These are phyloP conservation scores for Vitis vinifera DNA, from an alignment of 164 flowering plant genomes.

Conservation along the genomic window DNA sequence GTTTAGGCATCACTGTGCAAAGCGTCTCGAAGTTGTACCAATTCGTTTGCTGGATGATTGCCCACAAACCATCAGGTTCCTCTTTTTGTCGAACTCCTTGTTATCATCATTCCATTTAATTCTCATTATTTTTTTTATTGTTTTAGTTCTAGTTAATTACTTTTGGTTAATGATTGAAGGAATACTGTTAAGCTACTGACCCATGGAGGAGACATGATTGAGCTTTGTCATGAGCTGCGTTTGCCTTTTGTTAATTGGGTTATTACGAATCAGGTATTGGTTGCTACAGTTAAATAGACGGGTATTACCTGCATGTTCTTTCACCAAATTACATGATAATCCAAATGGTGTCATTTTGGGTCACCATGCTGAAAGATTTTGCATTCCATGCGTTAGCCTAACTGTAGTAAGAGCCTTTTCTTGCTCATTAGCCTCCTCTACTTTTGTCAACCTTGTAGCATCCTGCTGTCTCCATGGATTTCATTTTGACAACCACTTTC, in stretches of 20 bases:
- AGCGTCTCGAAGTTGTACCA: conserved; percentile 66
- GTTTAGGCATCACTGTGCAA: conserved; percentile 76
- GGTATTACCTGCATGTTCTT: no score
- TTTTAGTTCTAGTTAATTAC: conserved; percentile 2
- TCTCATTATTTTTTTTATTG: neutral
- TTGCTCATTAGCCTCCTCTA: no score
- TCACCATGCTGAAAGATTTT: no score
- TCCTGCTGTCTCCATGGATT: no score
- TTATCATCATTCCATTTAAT: neutral
- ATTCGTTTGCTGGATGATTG: conserved; percentile 62
- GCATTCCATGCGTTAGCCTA: no score
- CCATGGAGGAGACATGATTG: conserved; percentile 85
- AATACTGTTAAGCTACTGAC: conserved; percentile 78
- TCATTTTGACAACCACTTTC: no score
- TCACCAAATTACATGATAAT: no score
- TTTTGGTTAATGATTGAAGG: conserved; percentile 37
- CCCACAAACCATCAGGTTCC: conserved; percentile 55
- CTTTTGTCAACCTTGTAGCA: no score
- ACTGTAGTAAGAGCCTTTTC: no score
- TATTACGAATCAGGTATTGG: conserved; percentile 58
- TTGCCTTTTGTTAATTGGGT: conserved; percentile 79
- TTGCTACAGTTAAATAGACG: no score
- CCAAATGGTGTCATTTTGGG: no score
- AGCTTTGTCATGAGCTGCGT: conserved; percentile 88
- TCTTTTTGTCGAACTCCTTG: conserved; percentile 5